phyloP scores from a whole-genome alignment of 169 alveolate genomes.

The Plasmodium inui region DNA sequence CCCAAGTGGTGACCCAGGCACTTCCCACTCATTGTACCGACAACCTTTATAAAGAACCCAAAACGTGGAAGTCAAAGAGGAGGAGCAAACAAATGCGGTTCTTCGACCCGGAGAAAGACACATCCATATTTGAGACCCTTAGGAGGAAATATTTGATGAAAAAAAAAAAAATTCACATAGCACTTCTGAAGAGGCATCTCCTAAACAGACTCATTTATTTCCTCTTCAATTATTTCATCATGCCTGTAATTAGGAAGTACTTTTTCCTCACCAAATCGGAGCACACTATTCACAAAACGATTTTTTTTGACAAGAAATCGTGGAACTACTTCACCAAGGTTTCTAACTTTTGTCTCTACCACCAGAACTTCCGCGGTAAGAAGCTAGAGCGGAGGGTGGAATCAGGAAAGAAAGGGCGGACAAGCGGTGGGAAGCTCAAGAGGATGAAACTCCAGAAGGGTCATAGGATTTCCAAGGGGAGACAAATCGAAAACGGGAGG shows the following conservation, averaged over 20 bases:
- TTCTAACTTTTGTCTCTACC: constrained; percentile 69
- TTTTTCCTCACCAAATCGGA: constrained; percentile 72
- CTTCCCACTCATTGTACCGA: background rate
- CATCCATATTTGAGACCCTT: constrained; percentile 6
- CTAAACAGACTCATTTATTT: constrained; percentile 63
- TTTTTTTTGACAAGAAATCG: constrained; percentile 43
- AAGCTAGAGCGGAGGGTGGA: constrained; percentile 35
- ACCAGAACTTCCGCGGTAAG: constrained; percentile 42
- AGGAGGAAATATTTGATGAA: constrained; percentile 22
- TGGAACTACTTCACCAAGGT: constrained; percentile 65
- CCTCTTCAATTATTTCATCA: constrained; percentile 70
- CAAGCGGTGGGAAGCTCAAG: background rate
- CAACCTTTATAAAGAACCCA: background rate
- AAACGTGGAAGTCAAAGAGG: background rate
- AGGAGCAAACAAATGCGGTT: background rate
- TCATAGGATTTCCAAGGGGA: background rate
- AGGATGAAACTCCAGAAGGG: background rate
- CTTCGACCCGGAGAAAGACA: background rate
- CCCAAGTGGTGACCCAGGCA: background rate
- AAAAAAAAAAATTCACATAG: constrained; percentile 30
- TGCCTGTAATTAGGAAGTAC: constrained; percentile 57
- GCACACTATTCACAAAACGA: constrained; percentile 61
- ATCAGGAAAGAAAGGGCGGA: background rate
- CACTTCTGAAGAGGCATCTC: constrained; percentile 56
- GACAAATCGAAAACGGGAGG: background rate